Evolutionary conservation across 192 early-diverging fungal species (phyloP), one percentile per base, ranked within the genome.

Genomic region (Coemansia sp.): DNA sequence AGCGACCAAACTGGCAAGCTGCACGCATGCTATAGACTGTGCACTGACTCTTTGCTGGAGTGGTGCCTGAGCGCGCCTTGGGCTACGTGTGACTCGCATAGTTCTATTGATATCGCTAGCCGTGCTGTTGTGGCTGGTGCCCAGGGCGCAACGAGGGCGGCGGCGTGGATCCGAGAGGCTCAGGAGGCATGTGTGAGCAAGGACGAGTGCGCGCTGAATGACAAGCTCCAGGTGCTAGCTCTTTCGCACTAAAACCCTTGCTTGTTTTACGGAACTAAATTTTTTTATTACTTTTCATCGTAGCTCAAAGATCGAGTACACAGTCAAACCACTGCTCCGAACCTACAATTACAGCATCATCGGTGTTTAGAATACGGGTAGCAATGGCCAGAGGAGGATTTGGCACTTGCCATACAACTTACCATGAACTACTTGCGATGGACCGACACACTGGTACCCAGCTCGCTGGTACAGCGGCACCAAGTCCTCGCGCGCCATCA

Each of bases 361-460:
- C n/a, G n/a, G 32, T 29, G n/a, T n/a, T 51, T 63, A 46, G 61
- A 9, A 10, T 61, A 24, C 2, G 32, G 4, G 2, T 2, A 38
- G 10, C 42, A 12, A n/a, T n/a, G n/a, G n/a, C n/a, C n/a, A n/a
- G n/a, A n/a, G 7, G 8, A 39, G 17, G 20, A 42, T 12, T 22
- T 32, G 17, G 32, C 37, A 27, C 17, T 20, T 62, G 6, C 45
- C 29, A 4, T 40, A 2, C 1, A 6, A 40, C 62, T 49, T 59
- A 59, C 89, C 91, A 68, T 91, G 89, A 6, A 82, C 77, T 7
- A 93, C 87, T 11, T 39, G 40, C n/a, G 88, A 89, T 42, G 62
- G 64, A 17, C 91, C 90, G 0, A 86, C 66, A 2, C 65, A 66
- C 22, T 57, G 69, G 60, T 89, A 93, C 2, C 90, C 91, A n/a